Evolutionary conservation across 768 basidiomycete species (phyloP).

Genomic region (Chiua virens): DNA sequence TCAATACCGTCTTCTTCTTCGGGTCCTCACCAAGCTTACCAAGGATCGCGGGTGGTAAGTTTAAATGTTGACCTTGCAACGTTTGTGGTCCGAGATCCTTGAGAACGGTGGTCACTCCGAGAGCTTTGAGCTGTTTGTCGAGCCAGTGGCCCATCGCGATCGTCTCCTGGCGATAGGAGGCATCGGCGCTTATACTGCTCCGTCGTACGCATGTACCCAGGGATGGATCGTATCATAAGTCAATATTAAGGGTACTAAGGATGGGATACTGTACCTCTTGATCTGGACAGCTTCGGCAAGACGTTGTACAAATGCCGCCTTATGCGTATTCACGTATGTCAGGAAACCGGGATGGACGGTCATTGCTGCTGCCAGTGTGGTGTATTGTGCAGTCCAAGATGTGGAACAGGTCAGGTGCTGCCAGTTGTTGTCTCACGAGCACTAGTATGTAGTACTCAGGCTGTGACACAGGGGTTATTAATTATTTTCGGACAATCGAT

Average conservation of each 20-base stretch:
- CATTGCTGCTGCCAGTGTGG: constrained; percentile 26
- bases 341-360: constrained; percentile 34
- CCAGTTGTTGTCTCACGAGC: too few species aligned
- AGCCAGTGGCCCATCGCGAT: constrained; percentile 87
- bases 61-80: constrained; percentile 67
- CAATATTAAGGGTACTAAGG: background rate
- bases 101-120: constrained; percentile 76
- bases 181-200: constrained; percentile 68
- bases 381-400: too few species aligned
- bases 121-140: constrained; percentile 64
- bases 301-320: constrained; percentile 72
- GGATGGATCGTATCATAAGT: too few species aligned
- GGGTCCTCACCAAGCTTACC: constrained; percentile 81
- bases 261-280: constrained; percentile 50
- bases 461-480: too few species aligned
- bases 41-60: constrained; percentile 81
- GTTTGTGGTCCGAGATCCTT: constrained; percentile 76
- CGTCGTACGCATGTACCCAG: background rate
- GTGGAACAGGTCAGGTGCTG: too few species aligned
- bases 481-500: too few species aligned
- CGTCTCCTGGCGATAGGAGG: constrained; percentile 70
- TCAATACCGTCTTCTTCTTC: constrained; percentile 87
- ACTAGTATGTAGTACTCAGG: too few species aligned
- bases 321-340: constrained; percentile 65
- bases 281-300: constrained; percentile 83